Evolutionary conservation across 805 yeast species (phyloP), one percentile per base, ranked within the genome.

Genomic region (Metschnikowia dekortorum): DNA sequence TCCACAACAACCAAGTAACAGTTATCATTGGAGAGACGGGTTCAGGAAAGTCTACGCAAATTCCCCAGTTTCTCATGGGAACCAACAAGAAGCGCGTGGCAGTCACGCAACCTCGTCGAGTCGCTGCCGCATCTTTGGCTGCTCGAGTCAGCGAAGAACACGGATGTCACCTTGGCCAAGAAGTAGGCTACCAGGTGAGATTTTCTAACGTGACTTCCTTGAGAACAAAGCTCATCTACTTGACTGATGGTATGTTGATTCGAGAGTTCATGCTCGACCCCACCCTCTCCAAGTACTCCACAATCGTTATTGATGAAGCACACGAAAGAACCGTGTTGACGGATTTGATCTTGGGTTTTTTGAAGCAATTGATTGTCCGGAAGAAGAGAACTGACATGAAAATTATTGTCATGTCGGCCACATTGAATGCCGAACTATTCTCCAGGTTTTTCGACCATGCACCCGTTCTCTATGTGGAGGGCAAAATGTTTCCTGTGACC

Each of bases 201-300:
- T 94, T 92, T 65, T 89, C 91, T 59, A 88, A 90, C 63, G 70
- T 77, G 50, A 77, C 86, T 6, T 65, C 75, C 5, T 63, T 62
- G 10, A 69, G 66, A 45, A 92, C 99, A 0, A 80, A 80, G 58
- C 69, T 94, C 57, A 89, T 89, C 63, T 94, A 89, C 63, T 71
- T 92, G 42, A 94, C 99, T 0, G 99, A 94, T 72, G 99, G 99
- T 83, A 92, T 94, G 98, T 77, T 94, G 18, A 69, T 94, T 49
- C 80, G 99, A 64, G 98, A 94, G 65, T 68, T 91, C 55, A 87
- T 92, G 94, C 68, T 87, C 53, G 89, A 88, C 60, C 79, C 80
- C 1, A 62, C 68, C 9, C 69, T 94, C 35, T 67, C 76, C 2
- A 80, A 80, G 53, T 94, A 92, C 67, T 74, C 85, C 29, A 84